Evolutionary conservation across 352 stramenopile species (phyloP).

Genomic region (Phytophthora pinifolia): DNA sequence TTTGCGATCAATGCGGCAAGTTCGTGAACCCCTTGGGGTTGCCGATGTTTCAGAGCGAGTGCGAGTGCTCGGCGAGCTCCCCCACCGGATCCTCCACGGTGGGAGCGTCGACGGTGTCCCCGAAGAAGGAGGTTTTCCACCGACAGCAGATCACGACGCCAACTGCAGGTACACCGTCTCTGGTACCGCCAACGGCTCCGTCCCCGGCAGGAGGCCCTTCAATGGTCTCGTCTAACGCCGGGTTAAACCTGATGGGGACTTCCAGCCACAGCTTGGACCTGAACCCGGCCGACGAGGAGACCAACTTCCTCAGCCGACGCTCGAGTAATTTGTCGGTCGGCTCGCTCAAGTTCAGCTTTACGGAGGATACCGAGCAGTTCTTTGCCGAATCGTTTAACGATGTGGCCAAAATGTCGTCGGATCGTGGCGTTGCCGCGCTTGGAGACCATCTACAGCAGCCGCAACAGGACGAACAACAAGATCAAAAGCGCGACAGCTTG

Average conservation of each 20-base stretch:
- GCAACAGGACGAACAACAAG: slow-evolving; percentile 33
- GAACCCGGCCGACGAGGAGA: slow-evolving; percentile 40
- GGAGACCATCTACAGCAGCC: slow-evolving; percentile 8
- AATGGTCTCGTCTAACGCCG: slow-evolving; percentile 3
- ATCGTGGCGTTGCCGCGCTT: slow-evolving; percentile 15
- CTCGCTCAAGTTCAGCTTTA: slow-evolving; percentile 76
- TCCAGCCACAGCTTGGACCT: slow-evolving; percentile 36
- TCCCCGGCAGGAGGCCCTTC: slow-evolving; percentile 30
- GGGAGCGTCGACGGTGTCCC: slow-evolving; percentile 23
- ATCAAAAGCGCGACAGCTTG: slow-evolving; percentile 65
- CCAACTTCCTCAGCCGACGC: slow-evolving; percentile 34
- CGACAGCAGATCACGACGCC: slow-evolving; percentile 37
- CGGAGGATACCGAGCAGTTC: slow-evolving; percentile 65
- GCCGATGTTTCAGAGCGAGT: slow-evolving; percentile 75
- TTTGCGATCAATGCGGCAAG: slow-evolving; percentile 75
- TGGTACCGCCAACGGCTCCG: slow-evolving; percentile 33
- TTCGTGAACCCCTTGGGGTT: slow-evolving; percentile 85
- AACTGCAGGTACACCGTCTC: slow-evolving; percentile 23
- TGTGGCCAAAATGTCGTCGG: slow-evolving; percentile 45
- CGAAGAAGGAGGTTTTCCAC: slow-evolving; percentile 43
- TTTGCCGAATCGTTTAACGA: slow-evolving; percentile 59
- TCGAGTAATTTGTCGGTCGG: slow-evolving; percentile 68
- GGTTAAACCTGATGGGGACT: slow-evolving; percentile 25
- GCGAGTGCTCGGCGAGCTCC: slow-evolving; percentile 49
- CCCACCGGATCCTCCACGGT: slow-evolving; percentile 11